Percentiles rank a stretch among this genome's conserved stretches.
phyloP scores from a whole-genome alignment of 1,139 yeast species.

The Arxiozyma slooffiae region DNA sequence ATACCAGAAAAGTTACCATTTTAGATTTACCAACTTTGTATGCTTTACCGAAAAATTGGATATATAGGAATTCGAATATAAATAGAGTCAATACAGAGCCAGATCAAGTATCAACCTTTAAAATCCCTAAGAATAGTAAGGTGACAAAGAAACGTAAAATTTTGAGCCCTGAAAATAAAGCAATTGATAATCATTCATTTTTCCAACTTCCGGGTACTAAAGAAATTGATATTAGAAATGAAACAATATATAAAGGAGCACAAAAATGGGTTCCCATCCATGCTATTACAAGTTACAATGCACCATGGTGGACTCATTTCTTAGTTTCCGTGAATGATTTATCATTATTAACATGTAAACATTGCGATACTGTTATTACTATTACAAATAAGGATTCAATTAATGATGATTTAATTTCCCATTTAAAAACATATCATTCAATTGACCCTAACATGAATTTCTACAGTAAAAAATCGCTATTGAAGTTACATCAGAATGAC shows the following conservation, averaged over 20 bases:
- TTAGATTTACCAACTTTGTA: neutral
- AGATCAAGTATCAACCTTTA: neutral
- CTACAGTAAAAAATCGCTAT: neutral
- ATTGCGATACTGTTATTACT: constrained; percentile 10
- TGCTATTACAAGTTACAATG: neutral
- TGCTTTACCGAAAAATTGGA: neutral
- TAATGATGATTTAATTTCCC: neutral
- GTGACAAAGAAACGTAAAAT: neutral
- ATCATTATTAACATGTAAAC: constrained; percentile 11
- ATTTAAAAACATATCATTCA: neutral
- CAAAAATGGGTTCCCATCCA: constrained; percentile 13
- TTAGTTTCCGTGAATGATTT: constrained; percentile 8
- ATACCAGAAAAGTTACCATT: neutral
- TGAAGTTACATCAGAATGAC: neutral
- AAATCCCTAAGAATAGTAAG: neutral
- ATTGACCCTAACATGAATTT: neutral
- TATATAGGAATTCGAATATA: neutral
- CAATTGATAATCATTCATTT: neutral
- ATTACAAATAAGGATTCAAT: neutral
- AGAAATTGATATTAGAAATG: constrained; percentile 1
- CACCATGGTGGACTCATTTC: constrained; percentile 12
- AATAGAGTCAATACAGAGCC: neutral
- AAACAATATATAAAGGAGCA: neutral
- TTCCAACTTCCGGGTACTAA: neutral
- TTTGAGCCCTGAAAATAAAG: neutral